Percentiles rank a stretch among this genome's conserved stretches.
Evolutionary conservation across 805 yeast species (phyloP).

Genomic region (Wickerhamomyces subpelliculosus): DNA sequence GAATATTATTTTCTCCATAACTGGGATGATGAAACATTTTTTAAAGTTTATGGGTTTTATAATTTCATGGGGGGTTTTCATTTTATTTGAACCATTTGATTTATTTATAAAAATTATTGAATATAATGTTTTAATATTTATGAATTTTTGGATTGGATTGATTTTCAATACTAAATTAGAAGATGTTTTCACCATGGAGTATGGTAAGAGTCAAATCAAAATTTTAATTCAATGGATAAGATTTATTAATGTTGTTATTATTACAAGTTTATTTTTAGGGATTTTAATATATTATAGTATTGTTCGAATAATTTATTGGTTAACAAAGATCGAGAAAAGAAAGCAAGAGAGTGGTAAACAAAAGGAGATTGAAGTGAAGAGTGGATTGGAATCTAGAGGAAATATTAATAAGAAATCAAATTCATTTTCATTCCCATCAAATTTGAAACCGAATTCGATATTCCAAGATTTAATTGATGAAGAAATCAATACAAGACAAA

Average conservation of each 20-base stretch:
- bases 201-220: slow-evolving; percentile 12
- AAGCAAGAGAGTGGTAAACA: no score
- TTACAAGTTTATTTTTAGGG: slow-evolving; percentile 16
- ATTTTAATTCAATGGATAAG: slow-evolving; percentile 17
- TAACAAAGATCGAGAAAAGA: slow-evolving; percentile 13
- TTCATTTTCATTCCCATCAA: no score
- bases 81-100: slow-evolving; percentile 15
- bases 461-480: no score
- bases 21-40: no score
- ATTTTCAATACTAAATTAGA: slow-evolving; percentile 13
- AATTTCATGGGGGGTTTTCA: neutral
- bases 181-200: slow-evolving; percentile 8
- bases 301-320: slow-evolving; percentile 15
- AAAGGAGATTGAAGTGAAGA: no score
- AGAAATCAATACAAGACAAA: no score
- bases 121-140: slow-evolving; percentile 13
- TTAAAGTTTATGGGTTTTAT: no score
- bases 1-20: neutral
- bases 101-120: slow-evolving; percentile 14
- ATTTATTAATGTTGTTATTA: slow-evolving; percentile 16
- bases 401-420: no score
- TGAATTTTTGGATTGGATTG: slow-evolving; percentile 12
- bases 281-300: slow-evolving; percentile 14
- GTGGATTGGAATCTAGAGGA: no score
- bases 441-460: no score